These are phyloP conservation scores for Rhodomyrtus psidioides DNA, from an alignment of 441 rosid genomes.

Conservation along the genomic window DNA sequence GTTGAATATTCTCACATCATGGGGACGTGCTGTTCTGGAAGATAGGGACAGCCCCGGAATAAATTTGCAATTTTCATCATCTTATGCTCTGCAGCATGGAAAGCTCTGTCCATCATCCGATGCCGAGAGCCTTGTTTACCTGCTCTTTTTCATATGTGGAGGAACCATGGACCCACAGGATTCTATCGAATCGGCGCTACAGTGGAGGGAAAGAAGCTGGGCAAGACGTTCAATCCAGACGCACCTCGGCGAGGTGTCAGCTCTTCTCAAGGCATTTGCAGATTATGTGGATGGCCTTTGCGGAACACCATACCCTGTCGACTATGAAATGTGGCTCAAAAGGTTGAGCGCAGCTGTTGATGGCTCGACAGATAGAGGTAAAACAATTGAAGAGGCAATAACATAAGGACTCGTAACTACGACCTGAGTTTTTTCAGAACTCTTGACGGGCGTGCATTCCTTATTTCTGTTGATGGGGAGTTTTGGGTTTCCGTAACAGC, in stretches of 20 bases:
- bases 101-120: conserved; percentile 61
- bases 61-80: conserved; percentile 54
- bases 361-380: conserved; percentile 38
- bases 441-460: not conserved
- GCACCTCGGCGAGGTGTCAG: conserved; percentile 48
- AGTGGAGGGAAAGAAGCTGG: conserved; percentile 66
- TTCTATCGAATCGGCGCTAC: conserved; percentile 58
- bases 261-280: conserved; percentile 57
- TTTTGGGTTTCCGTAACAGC: not conserved
- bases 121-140: conserved; percentile 55
- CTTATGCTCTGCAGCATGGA: conserved; percentile 59
- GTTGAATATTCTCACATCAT: conserved; percentile 30
- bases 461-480: not conserved
- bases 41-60: conserved; percentile 54
- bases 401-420: not conserved
- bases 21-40: conserved; percentile 68
- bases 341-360: conserved; percentile 42
- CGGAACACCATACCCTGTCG: conserved; percentile 64
- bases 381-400: conserved; percentile 31
- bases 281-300: conserved; percentile 66
- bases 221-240: conserved; percentile 44
- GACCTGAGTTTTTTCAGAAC: not conserved
- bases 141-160: conserved; percentile 39
- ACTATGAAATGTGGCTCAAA: conserved; percentile 49
- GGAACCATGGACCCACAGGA: conserved; percentile 42